Evolutionary conservation across 192 early-diverging fungal genomes (phyloP), one percentile per base, ranked within the genome.

Genomic region (Backusella westeae): DNA sequence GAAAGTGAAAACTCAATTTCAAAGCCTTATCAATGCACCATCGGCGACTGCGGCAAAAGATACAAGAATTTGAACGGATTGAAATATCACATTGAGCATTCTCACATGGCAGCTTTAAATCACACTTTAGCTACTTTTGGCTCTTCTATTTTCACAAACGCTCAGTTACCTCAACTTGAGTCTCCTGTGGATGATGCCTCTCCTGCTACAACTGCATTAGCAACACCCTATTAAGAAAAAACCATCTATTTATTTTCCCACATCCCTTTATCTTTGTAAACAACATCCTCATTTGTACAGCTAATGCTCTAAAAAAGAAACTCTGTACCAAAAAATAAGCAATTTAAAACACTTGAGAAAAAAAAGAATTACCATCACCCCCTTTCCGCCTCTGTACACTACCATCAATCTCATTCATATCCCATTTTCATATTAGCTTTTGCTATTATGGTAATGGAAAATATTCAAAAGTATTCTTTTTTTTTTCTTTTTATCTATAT

Each of bases 61-160:
- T 98, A 98, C 90, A 98, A 98, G 88, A 98, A 98, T 83, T 84
- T 96, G 74, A 97, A 97, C 75, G 97, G 97, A 6, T 87, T 97
- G 75, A 97, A 97, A 85, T 98, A 98, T 85, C 96, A 98, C 77
- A 88, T 95, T 52, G 94, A 96, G 79, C 96, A 97, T 80, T 91
- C 93, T 35, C 96, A 97, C 84, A 81, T 83, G 78, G 73, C 82
- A 35, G 82, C 78, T 32, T 44, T 83, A 42, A 77, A 83, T 53
- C 79, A 78, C 34, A 82, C 80, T 21, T 69, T 81, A 34, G 76
- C 76, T 39, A 72, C 76, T n/a, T 78, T 81, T 75, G 76, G 80
- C 26, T 74, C 69, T 36, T 63, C 80, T 34, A 46, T 77, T 39
- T 68, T 81, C 56, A 63, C 56, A 63, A 63, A 23, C 56, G 23